These are phyloP conservation scores for Verticillium zaregamsianum DNA, from an alignment of 2,329 filamentous ascomycete species.

Conservation along the genomic window DNA sequence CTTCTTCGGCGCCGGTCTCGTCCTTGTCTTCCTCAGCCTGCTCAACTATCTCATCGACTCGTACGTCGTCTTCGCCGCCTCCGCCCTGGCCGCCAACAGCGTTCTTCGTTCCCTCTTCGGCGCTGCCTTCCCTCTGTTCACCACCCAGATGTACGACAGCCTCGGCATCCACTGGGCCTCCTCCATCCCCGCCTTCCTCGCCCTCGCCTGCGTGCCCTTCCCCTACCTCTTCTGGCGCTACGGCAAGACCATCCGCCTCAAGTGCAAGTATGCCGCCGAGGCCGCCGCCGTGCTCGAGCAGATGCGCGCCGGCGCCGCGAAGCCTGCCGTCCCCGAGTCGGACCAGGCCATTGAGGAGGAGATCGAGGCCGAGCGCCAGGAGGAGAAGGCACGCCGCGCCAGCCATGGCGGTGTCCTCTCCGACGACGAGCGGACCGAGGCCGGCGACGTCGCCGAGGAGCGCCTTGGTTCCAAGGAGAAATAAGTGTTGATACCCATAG, in stretches of 20 bases:
- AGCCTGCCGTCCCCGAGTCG: neutral
- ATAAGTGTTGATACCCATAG: neutral
- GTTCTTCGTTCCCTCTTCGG: constrained; percentile 70
- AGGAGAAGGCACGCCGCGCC: constrained; percentile 8
- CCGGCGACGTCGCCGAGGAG: constrained; percentile 6
- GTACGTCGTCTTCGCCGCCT: constrained; percentile 68
- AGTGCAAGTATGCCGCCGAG: constrained; percentile 52
- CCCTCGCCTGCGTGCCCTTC: constrained; percentile 66
- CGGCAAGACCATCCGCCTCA: constrained; percentile 44
- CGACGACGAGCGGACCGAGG: constrained; percentile 11
- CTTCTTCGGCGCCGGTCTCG: constrained; percentile 51
- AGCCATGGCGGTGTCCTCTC: constrained; percentile 6
- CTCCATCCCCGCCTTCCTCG: constrained; percentile 69
- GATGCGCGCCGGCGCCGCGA: constrained; percentile 24
- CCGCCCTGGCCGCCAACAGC: constrained; percentile 67
- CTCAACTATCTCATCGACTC: constrained; percentile 67
- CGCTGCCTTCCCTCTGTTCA: constrained; percentile 70
- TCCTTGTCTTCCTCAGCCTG: constrained; percentile 62
- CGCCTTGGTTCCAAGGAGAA: neutral
- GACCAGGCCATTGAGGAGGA: constrained; percentile 5
- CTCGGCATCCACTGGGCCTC: constrained; percentile 74
- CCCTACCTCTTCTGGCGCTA: constrained; percentile 76
- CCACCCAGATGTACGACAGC: constrained; percentile 50
- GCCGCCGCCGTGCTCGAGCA: constrained; percentile 55
- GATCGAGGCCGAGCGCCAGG: constrained; percentile 8